These are phyloP conservation scores for Fusarium sororula DNA, from an alignment of 2,329 filamentous ascomycete species.

Conservation along the genomic window DNA sequence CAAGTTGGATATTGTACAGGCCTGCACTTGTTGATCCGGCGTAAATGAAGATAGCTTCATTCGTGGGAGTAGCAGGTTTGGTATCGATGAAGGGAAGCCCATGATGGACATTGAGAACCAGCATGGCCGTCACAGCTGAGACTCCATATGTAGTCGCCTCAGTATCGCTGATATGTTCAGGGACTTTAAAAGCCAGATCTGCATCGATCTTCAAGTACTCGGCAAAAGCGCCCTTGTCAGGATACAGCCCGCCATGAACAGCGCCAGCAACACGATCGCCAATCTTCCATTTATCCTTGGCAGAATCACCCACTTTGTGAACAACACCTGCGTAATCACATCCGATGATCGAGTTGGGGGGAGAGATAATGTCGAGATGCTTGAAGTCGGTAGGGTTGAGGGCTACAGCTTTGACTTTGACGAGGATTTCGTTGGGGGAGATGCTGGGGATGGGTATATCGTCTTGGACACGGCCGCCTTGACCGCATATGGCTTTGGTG, in stretches of 20 bases:
- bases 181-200: background rate
- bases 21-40: background rate
- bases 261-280: background rate
- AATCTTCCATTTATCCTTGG: background rate
- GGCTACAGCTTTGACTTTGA: background rate
- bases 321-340: background rate
- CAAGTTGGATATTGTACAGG: background rate
- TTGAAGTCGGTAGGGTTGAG: background rate
- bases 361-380: background rate
- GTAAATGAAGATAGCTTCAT: background rate
- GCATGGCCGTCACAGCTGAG: background rate
- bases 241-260: background rate
- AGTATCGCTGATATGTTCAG: fast-evolving
- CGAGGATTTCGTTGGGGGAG: background rate
- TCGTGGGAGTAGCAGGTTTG: background rate
- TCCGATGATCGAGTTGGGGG: background rate
- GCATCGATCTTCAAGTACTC: background rate
- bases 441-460: background rate
- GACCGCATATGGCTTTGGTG: background rate
- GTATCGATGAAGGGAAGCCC: background rate
- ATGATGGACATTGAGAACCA: background rate
- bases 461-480: background rate
- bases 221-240: background rate
- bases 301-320: background rate
- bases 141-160: background rate